A percentile compares a stretch with the other conserved stretches of the same genome.
Conservation (phyloP, 2,329 filamentous ascomycete species). For the Rugonectria rugulosa region DNA sequence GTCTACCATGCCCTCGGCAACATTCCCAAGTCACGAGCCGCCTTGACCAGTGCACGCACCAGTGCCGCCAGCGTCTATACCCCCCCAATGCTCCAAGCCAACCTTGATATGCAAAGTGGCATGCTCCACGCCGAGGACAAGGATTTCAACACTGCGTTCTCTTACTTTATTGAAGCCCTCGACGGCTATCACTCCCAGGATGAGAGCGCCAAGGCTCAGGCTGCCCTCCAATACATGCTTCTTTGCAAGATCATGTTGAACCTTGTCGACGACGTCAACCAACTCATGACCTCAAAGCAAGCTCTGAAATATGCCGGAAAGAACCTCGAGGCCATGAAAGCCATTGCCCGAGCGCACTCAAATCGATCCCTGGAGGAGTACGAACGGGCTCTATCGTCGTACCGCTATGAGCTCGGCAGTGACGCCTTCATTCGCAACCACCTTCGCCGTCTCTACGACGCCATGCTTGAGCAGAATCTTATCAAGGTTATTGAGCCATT, state of each 20-base stretch:
- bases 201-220: conserved; percentile 87
- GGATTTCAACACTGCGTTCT: conserved; percentile 98
- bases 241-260: conserved; percentile 99
- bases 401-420: conserved; percentile 91
- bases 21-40: conserved; percentile 93
- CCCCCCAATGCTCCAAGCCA: conserved; percentile 91
- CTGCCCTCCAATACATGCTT: conserved; percentile 98
- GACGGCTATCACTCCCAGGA: conserved; percentile 97
- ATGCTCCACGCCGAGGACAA: conserved; percentile 99
- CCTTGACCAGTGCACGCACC: conserved; percentile 91
- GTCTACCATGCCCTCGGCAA: conserved; percentile 98
- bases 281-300: conserved; percentile 94
- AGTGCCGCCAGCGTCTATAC: conserved; percentile 98
- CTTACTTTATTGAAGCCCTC: conserved; percentile 98
- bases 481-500: conserved; percentile 99
- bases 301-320: conserved; percentile 95
- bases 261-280: conserved; percentile 92
- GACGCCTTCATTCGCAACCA: conserved; percentile 98
- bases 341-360: conserved; percentile 92
- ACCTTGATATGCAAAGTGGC: conserved; percentile 98
- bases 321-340: conserved; percentile 98
- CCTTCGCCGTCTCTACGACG: conserved; percentile 93
- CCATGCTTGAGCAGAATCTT: conserved; percentile 98
- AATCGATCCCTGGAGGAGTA: conserved; percentile 98
- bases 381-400: conserved; percentile 87